Percentiles rank a stretch among this genome's conserved stretches.
Conservation (phyloP, 768 basidiomycete genomes). For the Suillus brevipes region DNA sequence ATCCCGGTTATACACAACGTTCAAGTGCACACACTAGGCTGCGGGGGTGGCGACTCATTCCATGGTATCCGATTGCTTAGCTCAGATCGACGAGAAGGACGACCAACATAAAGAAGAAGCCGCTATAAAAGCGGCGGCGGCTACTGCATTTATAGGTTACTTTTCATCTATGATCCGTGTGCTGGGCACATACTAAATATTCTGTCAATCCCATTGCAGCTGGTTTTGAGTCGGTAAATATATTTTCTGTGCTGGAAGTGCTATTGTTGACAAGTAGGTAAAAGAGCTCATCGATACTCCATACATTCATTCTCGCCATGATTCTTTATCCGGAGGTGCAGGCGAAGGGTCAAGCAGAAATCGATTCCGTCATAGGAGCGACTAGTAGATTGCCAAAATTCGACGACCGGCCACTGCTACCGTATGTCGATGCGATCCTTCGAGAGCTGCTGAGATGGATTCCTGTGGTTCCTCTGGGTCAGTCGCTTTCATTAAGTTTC, state of each 20-base stretch:
- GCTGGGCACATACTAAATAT: background rate
- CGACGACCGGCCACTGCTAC: slow-evolving; percentile 30
- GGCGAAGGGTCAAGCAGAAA: slow-evolving; percentile 24
- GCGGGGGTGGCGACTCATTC: slow-evolving; percentile 22
- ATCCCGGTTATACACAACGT: background rate
- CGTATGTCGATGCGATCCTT: slow-evolving; percentile 44
- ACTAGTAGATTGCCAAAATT: slow-evolving; percentile 25
- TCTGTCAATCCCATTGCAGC: slow-evolving; percentile 15
- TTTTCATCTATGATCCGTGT: background rate
- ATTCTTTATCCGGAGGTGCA: slow-evolving; percentile 29
- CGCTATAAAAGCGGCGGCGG: slow-evolving; percentile 29
- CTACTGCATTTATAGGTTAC: slow-evolving; percentile 26
- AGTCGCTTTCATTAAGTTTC: background rate
- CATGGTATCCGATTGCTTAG: slow-evolving; percentile 28
- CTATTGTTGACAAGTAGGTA: background rate
- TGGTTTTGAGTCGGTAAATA: slow-evolving; percentile 26
- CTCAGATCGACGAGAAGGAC: slow-evolving; percentile 17
- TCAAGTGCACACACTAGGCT: slow-evolving; percentile 7
- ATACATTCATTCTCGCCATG: slow-evolving; percentile 30
- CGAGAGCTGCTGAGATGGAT: slow-evolving; percentile 35
- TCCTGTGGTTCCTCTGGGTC: slow-evolving; percentile 26
- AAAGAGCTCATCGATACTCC: slow-evolving; percentile 27
- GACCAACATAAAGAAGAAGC: slow-evolving; percentile 19
- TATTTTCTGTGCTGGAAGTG: background rate
- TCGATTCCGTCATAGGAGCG: slow-evolving; percentile 28